These are phyloP conservation scores for Cucurbita pepo DNA, from an alignment of 306 rosid species.

Conservation along the genomic window DNA sequence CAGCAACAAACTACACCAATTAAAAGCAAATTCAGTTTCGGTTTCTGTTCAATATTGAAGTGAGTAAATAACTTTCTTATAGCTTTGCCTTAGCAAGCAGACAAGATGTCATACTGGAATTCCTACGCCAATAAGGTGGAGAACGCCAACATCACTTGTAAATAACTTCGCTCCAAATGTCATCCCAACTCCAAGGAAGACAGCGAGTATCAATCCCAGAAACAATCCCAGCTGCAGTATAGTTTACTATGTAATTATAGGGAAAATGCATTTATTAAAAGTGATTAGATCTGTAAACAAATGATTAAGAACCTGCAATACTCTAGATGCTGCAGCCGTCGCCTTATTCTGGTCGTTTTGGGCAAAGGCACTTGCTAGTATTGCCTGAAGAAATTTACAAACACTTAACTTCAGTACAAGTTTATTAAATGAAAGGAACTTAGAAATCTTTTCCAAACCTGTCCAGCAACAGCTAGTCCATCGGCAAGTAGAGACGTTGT, in stretches of 20 bases:
- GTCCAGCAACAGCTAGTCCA: slow-evolving; percentile 94
- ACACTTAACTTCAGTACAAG: background rate
- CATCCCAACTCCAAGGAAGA: slow-evolving; percentile 59
- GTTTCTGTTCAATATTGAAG: background rate
- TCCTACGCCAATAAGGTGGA: slow-evolving; percentile 55
- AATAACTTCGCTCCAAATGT: slow-evolving; percentile 66
- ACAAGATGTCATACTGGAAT: slow-evolving; percentile 45
- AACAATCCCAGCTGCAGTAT: slow-evolving; percentile 63
- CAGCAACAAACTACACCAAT: slow-evolving; percentile 63
- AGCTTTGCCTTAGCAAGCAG: slow-evolving; percentile 6
- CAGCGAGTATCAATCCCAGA: slow-evolving; percentile 56
- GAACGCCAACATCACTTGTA: slow-evolving; percentile 48
- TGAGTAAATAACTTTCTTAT: background rate
- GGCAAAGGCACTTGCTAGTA: slow-evolving; percentile 90
- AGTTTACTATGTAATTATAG: background rate
- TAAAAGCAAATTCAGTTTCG: slow-evolving; percentile 8
- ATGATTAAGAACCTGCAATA: slow-evolving; percentile 38
- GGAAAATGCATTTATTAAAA: background rate
- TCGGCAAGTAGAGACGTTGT: slow-evolving; percentile 88
- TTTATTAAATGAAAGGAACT: background rate
- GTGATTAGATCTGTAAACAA: background rate
- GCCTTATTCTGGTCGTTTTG: slow-evolving; percentile 66
- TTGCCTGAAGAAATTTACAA: slow-evolving; percentile 34
- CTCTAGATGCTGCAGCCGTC: slow-evolving; percentile 54
- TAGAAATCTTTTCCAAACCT: slow-evolving; percentile 32